Conservation (phyloP, 495 filamentous ascomycete species). For the Clohesyomyces aquaticus region DNA sequence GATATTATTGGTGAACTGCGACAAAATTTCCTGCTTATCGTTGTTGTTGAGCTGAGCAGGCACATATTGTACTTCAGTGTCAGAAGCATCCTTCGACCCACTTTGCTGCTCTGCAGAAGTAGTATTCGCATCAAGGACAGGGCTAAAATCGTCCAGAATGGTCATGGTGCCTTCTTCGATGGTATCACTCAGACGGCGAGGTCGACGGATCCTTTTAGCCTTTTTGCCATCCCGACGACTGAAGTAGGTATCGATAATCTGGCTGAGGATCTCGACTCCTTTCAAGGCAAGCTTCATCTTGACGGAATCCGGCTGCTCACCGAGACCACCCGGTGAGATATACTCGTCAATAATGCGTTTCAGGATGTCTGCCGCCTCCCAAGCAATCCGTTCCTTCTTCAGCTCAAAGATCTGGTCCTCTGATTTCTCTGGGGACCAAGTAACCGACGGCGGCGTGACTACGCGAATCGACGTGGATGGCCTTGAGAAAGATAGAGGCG, state of each 20-base stretch:
- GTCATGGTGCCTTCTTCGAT: not conserved
- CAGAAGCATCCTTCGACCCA: no score
- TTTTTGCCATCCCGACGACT: not conserved
- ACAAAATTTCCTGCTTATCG: not conserved
- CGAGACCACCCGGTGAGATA: constrained; percentile 3
- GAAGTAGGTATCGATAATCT: constrained; percentile 8
- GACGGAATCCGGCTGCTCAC: not conserved
- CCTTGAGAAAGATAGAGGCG: no score
- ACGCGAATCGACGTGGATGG: no score
- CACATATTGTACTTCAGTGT: no score
- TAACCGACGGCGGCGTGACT: no score
- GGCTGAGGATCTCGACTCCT: not conserved
- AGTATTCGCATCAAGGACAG: not conserved
- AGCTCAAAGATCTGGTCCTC: no score
- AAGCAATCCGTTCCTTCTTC: constrained; percentile 8
- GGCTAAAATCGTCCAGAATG: not conserved
- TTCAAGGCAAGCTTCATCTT: constrained; percentile 5
- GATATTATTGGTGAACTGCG: not conserved
- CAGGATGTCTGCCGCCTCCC: constrained; percentile 7
- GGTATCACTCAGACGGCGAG: not conserved
- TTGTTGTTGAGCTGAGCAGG: not conserved
- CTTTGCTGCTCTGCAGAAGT: no score
- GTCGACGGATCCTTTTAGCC: not conserved
- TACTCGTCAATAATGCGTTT: constrained; percentile 5
- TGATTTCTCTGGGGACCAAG: no score